Evolutionary conservation across 1,284 basidiomycete species (phyloP).

Genomic region (Irpex lacteus): DNA sequence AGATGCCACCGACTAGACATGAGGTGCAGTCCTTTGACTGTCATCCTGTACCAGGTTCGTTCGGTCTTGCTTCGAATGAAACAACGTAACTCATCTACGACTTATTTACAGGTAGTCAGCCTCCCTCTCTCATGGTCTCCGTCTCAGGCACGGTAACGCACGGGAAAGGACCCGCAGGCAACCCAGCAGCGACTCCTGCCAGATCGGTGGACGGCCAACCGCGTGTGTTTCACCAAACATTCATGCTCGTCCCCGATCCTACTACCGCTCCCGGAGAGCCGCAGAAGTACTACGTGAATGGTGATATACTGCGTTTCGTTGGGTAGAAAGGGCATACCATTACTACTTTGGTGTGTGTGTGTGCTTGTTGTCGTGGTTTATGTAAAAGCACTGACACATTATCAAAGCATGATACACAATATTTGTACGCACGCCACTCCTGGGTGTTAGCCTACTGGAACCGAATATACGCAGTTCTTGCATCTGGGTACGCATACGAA

Average conservation of each 20-base stretch:
- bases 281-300: constrained; percentile 75
- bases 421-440: too few relatives aligned
- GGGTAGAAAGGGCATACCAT: constrained; percentile 39
- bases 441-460: too few relatives aligned
- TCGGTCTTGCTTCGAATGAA: background rate
- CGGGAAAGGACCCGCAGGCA: constrained; percentile 55
- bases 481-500: too few relatives aligned
- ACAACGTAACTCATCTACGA: background rate
- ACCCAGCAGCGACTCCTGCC: constrained; percentile 48
- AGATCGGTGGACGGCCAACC: constrained; percentile 71
- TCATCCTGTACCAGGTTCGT: constrained; percentile 79
- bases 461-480: too few relatives aligned
- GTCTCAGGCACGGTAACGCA: constrained; percentile 79
- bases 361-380: background rate
- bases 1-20: constrained; percentile 74
- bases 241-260: constrained; percentile 78
- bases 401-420: too few relatives aligned
- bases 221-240: constrained; percentile 82
- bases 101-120: constrained; percentile 49
- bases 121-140: constrained; percentile 73
- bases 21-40: constrained; percentile 85
- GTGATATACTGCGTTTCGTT: constrained; percentile 76
- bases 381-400: background rate
- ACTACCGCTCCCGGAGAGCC: constrained; percentile 65
- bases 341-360: background rate